These are phyloP conservation scores for Neofusicoccum sp. DNA, from an alignment of 2,329 filamentous ascomycete genomes.

Conservation along the genomic window DNA sequence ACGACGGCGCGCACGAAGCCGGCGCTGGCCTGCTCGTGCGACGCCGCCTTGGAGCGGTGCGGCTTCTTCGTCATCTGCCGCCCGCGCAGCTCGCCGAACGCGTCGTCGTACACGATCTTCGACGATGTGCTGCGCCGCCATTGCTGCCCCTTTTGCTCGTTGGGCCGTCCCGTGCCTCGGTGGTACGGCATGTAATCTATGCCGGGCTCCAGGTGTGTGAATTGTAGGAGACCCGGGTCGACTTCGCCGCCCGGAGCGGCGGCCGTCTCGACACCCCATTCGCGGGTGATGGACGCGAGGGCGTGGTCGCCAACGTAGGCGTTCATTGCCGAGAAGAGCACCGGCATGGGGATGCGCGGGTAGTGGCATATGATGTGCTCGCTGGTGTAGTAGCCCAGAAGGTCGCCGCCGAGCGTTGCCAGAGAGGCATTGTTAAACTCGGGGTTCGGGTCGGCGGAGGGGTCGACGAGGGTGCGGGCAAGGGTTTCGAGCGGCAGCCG, in stretches of 20 bases:
- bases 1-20: conserved; percentile 78
- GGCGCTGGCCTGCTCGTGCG: conserved; percentile 29
- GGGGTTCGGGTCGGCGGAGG: conserved; percentile 77
- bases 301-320: conserved; percentile 79
- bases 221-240: conserved; percentile 88
- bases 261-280: conserved; percentile 93
- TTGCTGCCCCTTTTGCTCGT: conserved; percentile 3
- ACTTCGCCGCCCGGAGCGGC: conserved; percentile 87
- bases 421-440: conserved; percentile 89
- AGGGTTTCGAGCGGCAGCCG: conserved; percentile 85
- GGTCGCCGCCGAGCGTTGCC: conserved; percentile 75
- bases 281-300: conserved; percentile 70
- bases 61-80: background rate
- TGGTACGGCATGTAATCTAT: conserved; percentile 25
- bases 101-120: conserved; percentile 78
- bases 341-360: conserved; percentile 85
- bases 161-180: conserved; percentile 33
- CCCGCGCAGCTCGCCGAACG: conserved; percentile 70
- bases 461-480: conserved; percentile 81
- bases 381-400: conserved; percentile 85
- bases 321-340: conserved; percentile 83
- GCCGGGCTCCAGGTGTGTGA: conserved; percentile 52
- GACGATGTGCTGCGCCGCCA: conserved; percentile 57
- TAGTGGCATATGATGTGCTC: conserved; percentile 89
- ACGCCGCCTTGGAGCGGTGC: conserved; percentile 22